Evolutionary conservation across 1,284 basidiomycete species (phyloP).

Genomic region (Cronartium quercuum): DNA sequence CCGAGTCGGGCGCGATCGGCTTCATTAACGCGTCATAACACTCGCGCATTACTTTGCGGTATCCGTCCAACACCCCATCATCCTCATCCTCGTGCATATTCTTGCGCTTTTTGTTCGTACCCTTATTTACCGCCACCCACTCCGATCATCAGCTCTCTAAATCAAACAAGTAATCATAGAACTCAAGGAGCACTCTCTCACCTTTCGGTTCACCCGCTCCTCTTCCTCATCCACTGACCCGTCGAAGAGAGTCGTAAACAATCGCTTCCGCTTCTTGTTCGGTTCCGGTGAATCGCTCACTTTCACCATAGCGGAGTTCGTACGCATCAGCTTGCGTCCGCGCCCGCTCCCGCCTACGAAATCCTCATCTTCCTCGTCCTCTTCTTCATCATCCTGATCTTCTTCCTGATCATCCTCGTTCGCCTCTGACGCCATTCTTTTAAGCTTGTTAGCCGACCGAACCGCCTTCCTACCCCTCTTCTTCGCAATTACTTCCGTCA

Average conservation of each 20-base stretch:
- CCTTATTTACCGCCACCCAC: neutral
- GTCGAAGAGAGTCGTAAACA: conserved; percentile 12
- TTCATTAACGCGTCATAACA: conserved; percentile 39
- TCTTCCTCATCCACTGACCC: conserved; percentile 35
- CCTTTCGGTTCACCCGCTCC: conserved; percentile 27
- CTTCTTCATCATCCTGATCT: conserved; percentile 21
- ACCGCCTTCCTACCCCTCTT: conserved; percentile 49
- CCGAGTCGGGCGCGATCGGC: conserved; percentile 35
- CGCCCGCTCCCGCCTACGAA: conserved; percentile 42
- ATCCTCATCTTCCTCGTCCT: conserved; percentile 43
- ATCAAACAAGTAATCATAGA: neutral
- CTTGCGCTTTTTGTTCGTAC: conserved; percentile 31
- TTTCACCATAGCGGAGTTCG: conserved; percentile 15
- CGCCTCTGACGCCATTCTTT: conserved; percentile 42
- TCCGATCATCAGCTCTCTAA: neutral
- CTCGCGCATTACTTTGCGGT: conserved; percentile 35
- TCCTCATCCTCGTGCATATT: conserved; percentile 16
- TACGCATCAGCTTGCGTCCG: conserved; percentile 40
- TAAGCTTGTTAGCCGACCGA: conserved; percentile 41
- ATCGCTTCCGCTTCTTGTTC: conserved; percentile 33
- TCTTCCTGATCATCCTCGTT: conserved; percentile 21
- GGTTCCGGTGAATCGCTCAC: conserved; percentile 35
- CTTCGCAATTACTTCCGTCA: conserved; percentile 48
- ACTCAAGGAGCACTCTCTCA: neutral
- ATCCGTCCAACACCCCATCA: conserved; percentile 3